These are phyloP conservation scores for Agaricales sp. DNA, from an alignment of 1,284 basidiomycete species.

Conservation along the genomic window DNA sequence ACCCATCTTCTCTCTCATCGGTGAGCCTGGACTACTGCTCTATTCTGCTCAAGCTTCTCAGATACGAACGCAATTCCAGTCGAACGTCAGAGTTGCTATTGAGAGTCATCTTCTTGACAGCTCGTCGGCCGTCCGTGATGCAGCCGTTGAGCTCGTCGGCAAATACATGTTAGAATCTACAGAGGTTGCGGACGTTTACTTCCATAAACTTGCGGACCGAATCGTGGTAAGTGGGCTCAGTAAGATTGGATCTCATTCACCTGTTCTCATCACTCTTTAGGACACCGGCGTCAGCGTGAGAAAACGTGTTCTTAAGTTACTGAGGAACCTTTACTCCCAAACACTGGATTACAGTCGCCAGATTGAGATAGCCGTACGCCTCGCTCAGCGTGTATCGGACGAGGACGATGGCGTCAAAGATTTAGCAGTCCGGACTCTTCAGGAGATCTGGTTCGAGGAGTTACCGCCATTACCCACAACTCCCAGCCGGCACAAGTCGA, in stretches of 20 bases:
- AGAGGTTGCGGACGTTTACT: constrained; percentile 78
- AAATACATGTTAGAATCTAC: constrained; percentile 89
- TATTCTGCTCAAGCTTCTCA: background rate
- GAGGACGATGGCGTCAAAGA: constrained; percentile 93
- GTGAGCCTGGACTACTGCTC: constrained; percentile 48
- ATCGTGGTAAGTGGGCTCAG: constrained; percentile 55
- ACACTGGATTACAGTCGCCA: constrained; percentile 50
- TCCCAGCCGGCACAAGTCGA: constrained; percentile 25
- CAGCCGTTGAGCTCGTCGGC: constrained; percentile 90
- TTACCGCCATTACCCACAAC: constrained; percentile 14
- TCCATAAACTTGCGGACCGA: constrained; percentile 75
- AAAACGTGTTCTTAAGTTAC: constrained; percentile 89
- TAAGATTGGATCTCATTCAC: constrained; percentile 1
- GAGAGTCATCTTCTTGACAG: constrained; percentile 84
- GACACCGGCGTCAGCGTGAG: constrained; percentile 90
- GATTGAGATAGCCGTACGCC: constrained; percentile 73
- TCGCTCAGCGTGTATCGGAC: constrained; percentile 82
- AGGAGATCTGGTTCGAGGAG: constrained; percentile 77
- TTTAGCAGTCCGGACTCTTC: constrained; percentile 78
- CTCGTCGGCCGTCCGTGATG: constrained; percentile 90
- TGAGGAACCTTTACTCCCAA: constrained; percentile 73
- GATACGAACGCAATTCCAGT: constrained; percentile 6
- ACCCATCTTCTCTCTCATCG: constrained; percentile 70
- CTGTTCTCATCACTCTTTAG: constrained; percentile 24
- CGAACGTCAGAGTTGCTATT: constrained; percentile 64